Conservation (phyloP, 495 filamentous ascomycete species). For the Cetradonia linearis region DNA sequence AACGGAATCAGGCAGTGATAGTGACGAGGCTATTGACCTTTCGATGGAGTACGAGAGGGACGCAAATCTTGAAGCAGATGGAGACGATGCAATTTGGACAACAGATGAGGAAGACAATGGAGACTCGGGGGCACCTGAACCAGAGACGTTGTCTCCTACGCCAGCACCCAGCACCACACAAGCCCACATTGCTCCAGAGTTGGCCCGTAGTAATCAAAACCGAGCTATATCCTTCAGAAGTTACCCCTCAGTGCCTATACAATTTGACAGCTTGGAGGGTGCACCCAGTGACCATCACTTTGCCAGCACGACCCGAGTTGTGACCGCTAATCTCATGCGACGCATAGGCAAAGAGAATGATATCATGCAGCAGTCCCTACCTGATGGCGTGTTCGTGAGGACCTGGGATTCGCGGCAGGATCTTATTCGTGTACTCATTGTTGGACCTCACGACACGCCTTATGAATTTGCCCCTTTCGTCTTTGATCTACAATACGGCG, state of each 20-base stretch:
- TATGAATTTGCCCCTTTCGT: slow-evolving; percentile 54
- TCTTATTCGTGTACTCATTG: slow-evolving; percentile 46
- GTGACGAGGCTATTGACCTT: slow-evolving; percentile 30
- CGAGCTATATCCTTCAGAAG: neutral
- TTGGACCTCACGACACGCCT: slow-evolving; percentile 49
- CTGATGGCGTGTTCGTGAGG: slow-evolving; percentile 46
- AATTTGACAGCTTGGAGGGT: slow-evolving; percentile 33
- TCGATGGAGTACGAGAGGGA: slow-evolving; percentile 34
- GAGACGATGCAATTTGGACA: slow-evolving; percentile 31
- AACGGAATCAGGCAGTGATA: slow-evolving; percentile 3
- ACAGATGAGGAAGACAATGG: slow-evolving; percentile 9
- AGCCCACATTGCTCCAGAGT: neutral
- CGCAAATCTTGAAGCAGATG: slow-evolving; percentile 28
- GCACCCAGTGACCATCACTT: slow-evolving; percentile 43
- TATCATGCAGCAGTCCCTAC: slow-evolving; percentile 46
- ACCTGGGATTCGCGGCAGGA: slow-evolving; percentile 51
- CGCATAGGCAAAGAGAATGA: slow-evolving; percentile 46
- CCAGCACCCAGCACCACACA: neutral
- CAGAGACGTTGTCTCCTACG: neutral
- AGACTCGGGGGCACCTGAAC: neutral
- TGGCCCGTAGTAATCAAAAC: neutral
- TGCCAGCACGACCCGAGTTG: slow-evolving; percentile 17
- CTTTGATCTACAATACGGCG: slow-evolving; percentile 44
- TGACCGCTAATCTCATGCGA: slow-evolving; percentile 30
- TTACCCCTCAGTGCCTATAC: slow-evolving; percentile 3